A percentile compares a stretch with the other conserved stretches of the same genome.
Evolutionary conservation across 345 rosid genomes (phyloP).

Genomic region (Eucalyptus tenuipes): DNA sequence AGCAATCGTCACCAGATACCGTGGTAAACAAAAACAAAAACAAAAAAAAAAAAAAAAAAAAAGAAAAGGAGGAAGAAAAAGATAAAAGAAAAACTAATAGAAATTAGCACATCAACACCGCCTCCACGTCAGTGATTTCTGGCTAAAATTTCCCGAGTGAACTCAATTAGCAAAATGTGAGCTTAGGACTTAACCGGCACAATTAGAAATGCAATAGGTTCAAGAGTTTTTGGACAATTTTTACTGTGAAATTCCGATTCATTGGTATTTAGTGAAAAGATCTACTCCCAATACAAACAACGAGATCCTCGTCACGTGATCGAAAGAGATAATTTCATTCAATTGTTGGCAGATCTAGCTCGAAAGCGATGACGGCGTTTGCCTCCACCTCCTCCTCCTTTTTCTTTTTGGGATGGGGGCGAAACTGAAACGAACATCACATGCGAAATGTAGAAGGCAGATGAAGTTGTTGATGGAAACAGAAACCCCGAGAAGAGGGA

Average conservation of each 20-base stretch:
- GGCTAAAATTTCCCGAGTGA: not conserved
- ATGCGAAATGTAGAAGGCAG: not conserved
- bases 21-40: not conserved
- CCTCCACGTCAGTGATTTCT: rapidly evolving
- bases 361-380: not conserved
- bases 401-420: not conserved
- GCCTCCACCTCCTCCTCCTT: not conserved
- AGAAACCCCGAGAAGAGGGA: slow-evolving; percentile 14
- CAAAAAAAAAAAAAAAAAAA: rapidly evolving
- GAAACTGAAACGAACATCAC: not conserved
- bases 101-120: rapidly evolving
- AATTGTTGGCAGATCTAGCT: not conserved
- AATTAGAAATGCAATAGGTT: not conserved
- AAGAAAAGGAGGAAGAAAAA: too few species aligned
- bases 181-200: too few species aligned
- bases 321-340: not conserved
- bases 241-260: not conserved
- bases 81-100: too few species aligned
- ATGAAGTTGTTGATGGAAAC: not conserved
- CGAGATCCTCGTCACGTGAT: not conserved
- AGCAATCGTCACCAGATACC: not conserved
- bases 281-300: too few species aligned
- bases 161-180: not conserved
- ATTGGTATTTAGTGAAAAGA: not conserved
- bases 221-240: not conserved